Base-by-base conservation (phyloP, 176 grass and related monocot genomes). In the Oryza coarctata region DNA sequence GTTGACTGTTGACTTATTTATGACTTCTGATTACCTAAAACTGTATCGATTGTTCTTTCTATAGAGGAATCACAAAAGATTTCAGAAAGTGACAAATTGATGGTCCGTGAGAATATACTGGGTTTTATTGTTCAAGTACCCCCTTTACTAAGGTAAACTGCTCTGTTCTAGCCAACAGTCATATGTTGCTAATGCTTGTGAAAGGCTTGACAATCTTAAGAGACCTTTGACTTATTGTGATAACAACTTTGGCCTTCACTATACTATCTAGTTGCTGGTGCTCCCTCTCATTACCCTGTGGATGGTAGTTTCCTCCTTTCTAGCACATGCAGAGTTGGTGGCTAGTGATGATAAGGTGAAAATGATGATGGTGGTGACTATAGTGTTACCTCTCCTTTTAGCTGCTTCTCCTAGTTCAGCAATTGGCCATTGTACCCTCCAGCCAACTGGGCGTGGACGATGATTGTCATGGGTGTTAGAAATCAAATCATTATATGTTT, bases 71-170 rank as follows among this genome's bases (percentile, higher is more conserved):
- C 86, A 13, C 84, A 76, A 12, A 93, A 88, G 71, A 85, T 98
- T 83, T 89, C 80, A 18, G 95, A 93, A 86, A 86, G 57, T 2
- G 95, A 98, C 82, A 98, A 98, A 82, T 38, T 41, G 12, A 75
- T 93, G 81, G 90, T 94, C 15, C 90, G 95, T 60, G 92, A 94
- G 64, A 90, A 98, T 78, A 94, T 98, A 74, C 83, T 93, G 77
- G 90, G 88, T 49, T 98, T 98, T 87, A 90, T 98, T 84, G 84
- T 83, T 87, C 95, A 94, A 93, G 88, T 98, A 49, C 92, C 90
- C 13, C 86, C 95, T 63, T 75, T 98, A 28, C 80, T 98, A 80
- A 98, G 95, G 95, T 98, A 94, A 74, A 65, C 75, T 36, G 17
- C n/a, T 44, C 28, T 18, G 0, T 43, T 71, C 29, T 18, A 45